These are phyloP conservation scores for Kodamaea laetipori DNA, from an alignment of 805 yeast species.

Conservation along the genomic window DNA sequence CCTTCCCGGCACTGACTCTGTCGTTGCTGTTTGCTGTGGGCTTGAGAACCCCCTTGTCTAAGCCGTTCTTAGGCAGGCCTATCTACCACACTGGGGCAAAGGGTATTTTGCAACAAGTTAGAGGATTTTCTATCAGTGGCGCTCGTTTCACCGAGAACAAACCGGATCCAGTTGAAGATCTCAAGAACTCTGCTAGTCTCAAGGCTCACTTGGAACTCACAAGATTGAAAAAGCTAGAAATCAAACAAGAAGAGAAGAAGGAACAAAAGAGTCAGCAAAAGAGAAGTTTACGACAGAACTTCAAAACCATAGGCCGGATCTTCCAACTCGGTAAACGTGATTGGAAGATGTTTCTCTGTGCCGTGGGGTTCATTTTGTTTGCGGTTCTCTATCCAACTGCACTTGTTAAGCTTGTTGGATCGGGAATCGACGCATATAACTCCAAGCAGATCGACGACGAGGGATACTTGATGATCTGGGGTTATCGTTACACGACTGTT, in stretches of 20 bases:
- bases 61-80: neutral
- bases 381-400: constrained; percentile 49
- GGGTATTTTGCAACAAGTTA: neutral
- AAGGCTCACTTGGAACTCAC: constrained; percentile 33
- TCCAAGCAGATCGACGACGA: constrained; percentile 35
- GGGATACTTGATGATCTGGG: constrained; percentile 46
- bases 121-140: neutral
- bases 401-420: constrained; percentile 45
- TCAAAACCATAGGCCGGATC: constrained; percentile 40
- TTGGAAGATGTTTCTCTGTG: constrained; percentile 36
- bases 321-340: constrained; percentile 43
- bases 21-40: neutral
- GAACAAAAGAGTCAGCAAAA: constrained; percentile 25
- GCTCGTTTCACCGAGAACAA: neutral
- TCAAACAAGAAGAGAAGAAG: constrained; percentile 33
- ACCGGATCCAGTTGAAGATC: neutral
- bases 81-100: neutral
- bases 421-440: constrained; percentile 46
- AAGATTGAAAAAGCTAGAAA: constrained; percentile 25
- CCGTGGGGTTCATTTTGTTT: constrained; percentile 43
- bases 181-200: constrained; percentile 1
- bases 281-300: constrained; percentile 34
- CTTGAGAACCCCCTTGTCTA: neutral
- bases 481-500: constrained; percentile 44
- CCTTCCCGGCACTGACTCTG: neutral